A percentile compares a stretch with the other conserved stretches of the same genome.
Conservation (phyloP, 805 yeast species). For the Metschnikowia noctiluminum region DNA sequence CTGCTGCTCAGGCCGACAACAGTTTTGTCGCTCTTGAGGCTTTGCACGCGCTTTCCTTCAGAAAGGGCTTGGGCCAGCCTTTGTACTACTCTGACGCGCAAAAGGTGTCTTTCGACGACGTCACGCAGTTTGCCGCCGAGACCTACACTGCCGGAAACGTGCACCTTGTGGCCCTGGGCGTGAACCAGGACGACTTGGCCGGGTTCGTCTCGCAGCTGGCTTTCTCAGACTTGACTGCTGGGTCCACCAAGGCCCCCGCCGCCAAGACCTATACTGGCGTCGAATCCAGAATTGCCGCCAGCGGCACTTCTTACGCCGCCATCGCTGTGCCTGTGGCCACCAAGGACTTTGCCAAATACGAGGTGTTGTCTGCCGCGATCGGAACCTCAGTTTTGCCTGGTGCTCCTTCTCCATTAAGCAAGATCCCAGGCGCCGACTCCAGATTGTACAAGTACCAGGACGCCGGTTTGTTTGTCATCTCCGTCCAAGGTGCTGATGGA, state of each 20-base stretch:
- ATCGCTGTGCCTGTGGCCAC: slow-evolving; percentile 76
- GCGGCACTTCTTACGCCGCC: slow-evolving; percentile 68
- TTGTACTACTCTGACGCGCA: slow-evolving; percentile 67
- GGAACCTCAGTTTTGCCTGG: slow-evolving; percentile 58
- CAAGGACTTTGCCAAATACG: slow-evolving; percentile 61
- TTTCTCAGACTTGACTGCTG: slow-evolving; percentile 60
- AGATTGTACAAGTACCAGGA: slow-evolving; percentile 65
- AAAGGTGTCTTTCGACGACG: slow-evolving; percentile 55
- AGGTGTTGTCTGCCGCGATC: slow-evolving; percentile 67
- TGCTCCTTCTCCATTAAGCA: slow-evolving; percentile 48
- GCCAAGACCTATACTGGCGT: slow-evolving; percentile 52
- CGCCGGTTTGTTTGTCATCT: slow-evolving; percentile 75
- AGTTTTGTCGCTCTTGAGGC: slow-evolving; percentile 67
- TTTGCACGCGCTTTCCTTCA: slow-evolving; percentile 77
- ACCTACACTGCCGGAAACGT: slow-evolving; percentile 71
- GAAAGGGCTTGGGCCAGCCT: slow-evolving; percentile 84
- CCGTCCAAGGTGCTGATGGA: slow-evolving; percentile 59
- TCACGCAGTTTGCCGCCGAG: slow-evolving; percentile 61
- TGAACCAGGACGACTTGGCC: slow-evolving; percentile 64
- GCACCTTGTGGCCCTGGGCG: slow-evolving; percentile 70
- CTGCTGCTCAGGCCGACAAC: slow-evolving; percentile 50
- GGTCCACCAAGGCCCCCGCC: slow-evolving; percentile 45
- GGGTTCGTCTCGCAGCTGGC: slow-evolving; percentile 65
- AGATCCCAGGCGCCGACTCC: slow-evolving; percentile 47
- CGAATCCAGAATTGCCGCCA: slow-evolving; percentile 61